Conservation (phyloP, 192 early-diverging fungal genomes). For the Backusella parvicylindrica region DNA sequence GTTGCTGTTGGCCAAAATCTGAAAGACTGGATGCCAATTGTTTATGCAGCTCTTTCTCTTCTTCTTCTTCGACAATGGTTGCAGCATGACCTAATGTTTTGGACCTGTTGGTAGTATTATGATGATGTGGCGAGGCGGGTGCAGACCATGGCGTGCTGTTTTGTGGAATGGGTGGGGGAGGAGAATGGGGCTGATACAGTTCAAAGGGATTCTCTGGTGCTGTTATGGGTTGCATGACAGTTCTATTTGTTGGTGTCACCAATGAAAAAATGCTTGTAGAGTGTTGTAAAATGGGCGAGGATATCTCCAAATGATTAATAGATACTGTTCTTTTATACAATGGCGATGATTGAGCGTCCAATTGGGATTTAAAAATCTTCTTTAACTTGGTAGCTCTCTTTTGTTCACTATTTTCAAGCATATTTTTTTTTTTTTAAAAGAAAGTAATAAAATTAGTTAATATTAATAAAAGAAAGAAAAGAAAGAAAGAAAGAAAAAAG, state of each 20-base stretch:
- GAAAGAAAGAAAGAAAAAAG: neutral
- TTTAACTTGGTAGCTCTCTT: conserved; percentile 7
- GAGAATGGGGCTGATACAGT: neutral
- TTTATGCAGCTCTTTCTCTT: neutral
- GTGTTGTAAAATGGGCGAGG: conserved; percentile 16
- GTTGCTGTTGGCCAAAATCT: neutral
- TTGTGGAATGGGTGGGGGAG: neutral
- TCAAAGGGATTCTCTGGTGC: neutral
- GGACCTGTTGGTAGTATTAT: neutral
- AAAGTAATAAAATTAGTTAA: neutral
- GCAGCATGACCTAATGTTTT: neutral
- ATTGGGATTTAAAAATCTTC: conserved; percentile 3
- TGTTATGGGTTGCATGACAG: neutral
- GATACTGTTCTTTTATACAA: neutral
- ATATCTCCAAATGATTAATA: neutral
- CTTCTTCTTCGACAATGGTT: neutral
- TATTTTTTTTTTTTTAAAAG: neutral
- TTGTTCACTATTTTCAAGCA: conserved; percentile 1
- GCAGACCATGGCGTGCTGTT: neutral
- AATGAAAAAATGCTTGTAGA: conserved; percentile 14
- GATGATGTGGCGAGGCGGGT: neutral
- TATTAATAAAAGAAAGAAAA: neutral
- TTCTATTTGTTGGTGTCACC: conserved; percentile 7
- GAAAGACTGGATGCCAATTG: neutral
- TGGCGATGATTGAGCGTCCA: neutral